Conservation (phyloP, 2,329 filamentous ascomycete genomes). For the Botryotinia narcissicola region DNA sequence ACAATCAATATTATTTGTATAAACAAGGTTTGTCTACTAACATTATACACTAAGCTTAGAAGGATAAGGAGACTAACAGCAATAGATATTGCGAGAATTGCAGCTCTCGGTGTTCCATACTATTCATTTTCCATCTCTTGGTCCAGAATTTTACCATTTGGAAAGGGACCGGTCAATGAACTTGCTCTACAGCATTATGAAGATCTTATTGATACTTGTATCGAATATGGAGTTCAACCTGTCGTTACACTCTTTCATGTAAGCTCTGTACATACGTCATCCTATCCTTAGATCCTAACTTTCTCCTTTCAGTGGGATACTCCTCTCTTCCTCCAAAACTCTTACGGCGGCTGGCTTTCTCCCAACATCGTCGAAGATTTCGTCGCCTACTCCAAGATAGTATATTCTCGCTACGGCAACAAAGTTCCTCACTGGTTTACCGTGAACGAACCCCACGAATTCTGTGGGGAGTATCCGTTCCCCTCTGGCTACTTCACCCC, state of each 20-base stretch:
- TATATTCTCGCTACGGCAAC: conserved; percentile 50
- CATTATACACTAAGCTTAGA: background rate
- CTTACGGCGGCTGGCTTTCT: conserved; percentile 46
- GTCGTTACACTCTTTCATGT: conserved; percentile 47
- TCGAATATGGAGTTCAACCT: conserved; percentile 51
- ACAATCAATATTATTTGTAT: conserved; percentile 48
- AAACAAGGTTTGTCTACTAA: conserved; percentile 47
- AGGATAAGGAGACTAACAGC: background rate
- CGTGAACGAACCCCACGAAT: conserved; percentile 50
- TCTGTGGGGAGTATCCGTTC: conserved; percentile 28
- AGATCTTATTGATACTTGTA: conserved; percentile 50
- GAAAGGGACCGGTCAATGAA: conserved; percentile 49
- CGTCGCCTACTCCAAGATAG: conserved; percentile 51
- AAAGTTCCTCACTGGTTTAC: conserved; percentile 52
- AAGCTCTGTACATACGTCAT: background rate
- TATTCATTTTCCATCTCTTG: conserved; percentile 54
- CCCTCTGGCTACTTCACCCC: conserved; percentile 41
- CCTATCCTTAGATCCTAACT: background rate
- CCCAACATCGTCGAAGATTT: conserved; percentile 49
- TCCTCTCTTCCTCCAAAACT: conserved; percentile 40
- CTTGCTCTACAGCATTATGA: conserved; percentile 52
- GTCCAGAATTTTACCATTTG: conserved; percentile 52
- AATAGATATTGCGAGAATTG: conserved; percentile 50
- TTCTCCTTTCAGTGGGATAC: conserved; percentile 31
- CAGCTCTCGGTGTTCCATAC: conserved; percentile 50